These are phyloP conservation scores for Allantophomopsis cytisporea DNA, from an alignment of 2,329 filamentous ascomycete genomes.

Conservation along the genomic window DNA sequence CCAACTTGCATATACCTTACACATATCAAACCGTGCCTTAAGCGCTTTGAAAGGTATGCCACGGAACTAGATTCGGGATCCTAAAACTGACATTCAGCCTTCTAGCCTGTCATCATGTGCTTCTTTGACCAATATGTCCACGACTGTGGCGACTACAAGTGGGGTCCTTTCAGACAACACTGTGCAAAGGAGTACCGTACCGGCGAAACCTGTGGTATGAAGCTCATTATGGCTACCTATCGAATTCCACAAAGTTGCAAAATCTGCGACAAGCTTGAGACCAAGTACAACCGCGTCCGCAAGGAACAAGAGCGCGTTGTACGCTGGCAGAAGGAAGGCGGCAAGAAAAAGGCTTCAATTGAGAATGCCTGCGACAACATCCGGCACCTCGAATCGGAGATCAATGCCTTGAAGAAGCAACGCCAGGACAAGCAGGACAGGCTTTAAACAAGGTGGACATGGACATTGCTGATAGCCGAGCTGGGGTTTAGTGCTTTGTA, in stretches of 20 bases:
- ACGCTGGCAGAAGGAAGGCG: slow-evolving; percentile 59
- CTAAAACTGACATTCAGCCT: no score
- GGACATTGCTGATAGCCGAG: background rate
- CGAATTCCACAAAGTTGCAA: slow-evolving; percentile 56
- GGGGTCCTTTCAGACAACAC: slow-evolving; percentile 84
- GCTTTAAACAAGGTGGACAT: background rate
- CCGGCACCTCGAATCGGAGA: slow-evolving; percentile 46
- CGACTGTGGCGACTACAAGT: slow-evolving; percentile 83
- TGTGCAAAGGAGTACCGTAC: slow-evolving; percentile 92
- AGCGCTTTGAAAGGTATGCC: no score
- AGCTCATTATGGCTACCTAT: slow-evolving; percentile 67
- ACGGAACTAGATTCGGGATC: no score
- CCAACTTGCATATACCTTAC: no score
- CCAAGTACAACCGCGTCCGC: slow-evolving; percentile 61
- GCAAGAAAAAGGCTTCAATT: slow-evolving; percentile 50
- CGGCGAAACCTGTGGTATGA: slow-evolving; percentile 92
- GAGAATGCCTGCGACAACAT: slow-evolving; percentile 60
- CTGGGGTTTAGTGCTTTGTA: no score
- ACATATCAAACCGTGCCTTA: no score
- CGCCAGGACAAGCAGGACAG: slow-evolving; percentile 20
- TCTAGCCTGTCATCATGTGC: slow-evolving; percentile 48
- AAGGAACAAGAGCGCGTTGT: slow-evolving; percentile 64
- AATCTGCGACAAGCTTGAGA: slow-evolving; percentile 79
- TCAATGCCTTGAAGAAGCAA: slow-evolving; percentile 29
- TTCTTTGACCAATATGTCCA: slow-evolving; percentile 89